Base-by-base conservation (phyloP, 2,329 filamentous ascomycete species). In the Aspergillus versicolor region DNA sequence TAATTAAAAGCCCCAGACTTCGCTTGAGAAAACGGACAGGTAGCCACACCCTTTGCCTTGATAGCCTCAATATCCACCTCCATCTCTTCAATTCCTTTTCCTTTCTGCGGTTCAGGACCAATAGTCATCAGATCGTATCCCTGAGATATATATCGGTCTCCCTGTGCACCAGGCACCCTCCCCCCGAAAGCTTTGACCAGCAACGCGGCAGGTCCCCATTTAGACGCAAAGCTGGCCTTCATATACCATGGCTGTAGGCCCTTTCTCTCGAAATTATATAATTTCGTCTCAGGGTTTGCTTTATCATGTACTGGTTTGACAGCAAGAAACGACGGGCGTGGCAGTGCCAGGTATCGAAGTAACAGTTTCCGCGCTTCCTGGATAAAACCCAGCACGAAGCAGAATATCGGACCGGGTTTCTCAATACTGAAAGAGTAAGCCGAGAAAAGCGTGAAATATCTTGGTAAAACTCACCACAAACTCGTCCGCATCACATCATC, bases 231-330 rank as follows among this genome's bases (percentile, higher is more conserved):
- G 0, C 53, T 67, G 2, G 68, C 63, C n/a, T 61, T 53, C 0
- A 71, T 59, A 38, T 71, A 70, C 64, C 64, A 71, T 0, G 68
- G 67, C 13, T 70, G 62, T 1, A 61, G 37, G 5, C 53, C 49
- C 22, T 59, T 61, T n/a, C 61, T 52, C 13, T 54, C 40, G 19
- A 62, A 57, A 3, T 58, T 55, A 19, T 61, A 66, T 6, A 61
- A 44, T 3, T 42, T 53, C 3, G 59, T 61, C 13, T 45, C 37
- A 5, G 45, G 52, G 19, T 65, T 59, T 15, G 63, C 57, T 0
- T n/a, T 40, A 2, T 42, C 38, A 7, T 57, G 48, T 13, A 59
- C 54, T 5, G 57, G 37, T 15, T 21, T 44, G 7, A 59, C 45
- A 49, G 49, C 44, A 6, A 49, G 37, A 9, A 54, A 45, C 9